Base-by-base conservation (phyloP, 2,329 filamentous ascomycete species). In the Colletotrichum filicis region DNA sequence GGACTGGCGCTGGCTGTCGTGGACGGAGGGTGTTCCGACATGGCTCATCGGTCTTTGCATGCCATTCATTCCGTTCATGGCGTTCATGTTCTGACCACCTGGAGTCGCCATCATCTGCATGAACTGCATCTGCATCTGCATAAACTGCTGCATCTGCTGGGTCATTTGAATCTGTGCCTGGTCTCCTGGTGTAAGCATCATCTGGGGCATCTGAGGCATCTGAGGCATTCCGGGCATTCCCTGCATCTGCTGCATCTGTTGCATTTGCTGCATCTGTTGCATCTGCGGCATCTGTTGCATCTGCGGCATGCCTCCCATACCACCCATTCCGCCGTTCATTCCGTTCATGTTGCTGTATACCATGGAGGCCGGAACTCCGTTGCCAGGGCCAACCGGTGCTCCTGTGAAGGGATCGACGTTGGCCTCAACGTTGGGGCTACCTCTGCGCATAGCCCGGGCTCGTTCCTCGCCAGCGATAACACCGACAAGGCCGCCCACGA, bases 91-190 rank as follows among this genome's bases (percentile, higher is more conserved):
- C 53, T 80, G 80, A 74, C 84, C 85, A 74, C 84, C 85, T 62
- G 83, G 83, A 14, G 79, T 76, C 0, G 87, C 87, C 88, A 94
- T 93, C 90, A 95, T 93, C 78, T 95, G 93, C 93, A 97, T 96
- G 83, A 95, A 95, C 80, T 97, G 94, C 93, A 97, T 95, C 81
- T 97, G 95, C 92, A 97, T 95, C 80, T 95, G 93, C 93, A 96
- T 95, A 83, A 96, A 95, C 78, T 94, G 92, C 68, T 90, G 89
- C 94, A 96, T 95, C 79, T 95, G 93, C 79, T 95, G 92, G 7
- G 90, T 92, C 88, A 97, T 93, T 76, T 95, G 92, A 55, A 95
- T 88, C 77, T 96, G 93, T 32, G 92, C 92, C 80, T 94, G 92
- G 74, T 95, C 92, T 26, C 89, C 89, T 2, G 91, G 85, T 19